Evolutionary conservation across 2,329 filamentous ascomycete species (phyloP), one percentile per base, ranked within the genome.

Genomic region (Lecanicillium sp.): DNA sequence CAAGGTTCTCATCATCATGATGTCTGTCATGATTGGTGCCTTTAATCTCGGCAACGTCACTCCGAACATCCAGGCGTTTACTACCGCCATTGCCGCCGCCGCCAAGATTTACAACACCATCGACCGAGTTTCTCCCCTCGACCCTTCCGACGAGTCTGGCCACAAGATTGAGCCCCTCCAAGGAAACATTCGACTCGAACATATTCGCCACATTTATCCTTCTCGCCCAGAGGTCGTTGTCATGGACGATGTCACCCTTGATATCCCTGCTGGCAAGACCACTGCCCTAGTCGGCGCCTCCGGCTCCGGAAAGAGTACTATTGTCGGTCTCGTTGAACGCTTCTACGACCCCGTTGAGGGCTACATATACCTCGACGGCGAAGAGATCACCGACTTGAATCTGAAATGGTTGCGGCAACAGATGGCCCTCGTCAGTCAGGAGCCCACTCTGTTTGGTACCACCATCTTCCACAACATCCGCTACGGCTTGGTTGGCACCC

Each of bases 91-190:
- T 5, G 85, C 86, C 22, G 90, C 92, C 3, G 88, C 86, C 4
- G 75, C 78, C 40, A 96, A 96, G 67, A 95, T 98, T 45, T 95
- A 83, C 66, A 84, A 80, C 55, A 95, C 89, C 2, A 96, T 96
- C 48, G 90, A 96, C 59, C 83, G 92, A 37, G 53, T 66, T 3
- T 95, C 92, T 0, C 88, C 90, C 1, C 69, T 96, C 34, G 85
- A 98, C 53, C 80, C 90, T 0, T 76, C 77, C 5, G 75, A 73
- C 3, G 69, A 74, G 7, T 67, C 71, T 8, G 92, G 90, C n/a
- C 68, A 76, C 43, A 88, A 72, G 48, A 71, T 94, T 1, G 79
- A 87, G 2, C 60, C 75, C 15, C 71, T 95, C 2, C 68, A 83
- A 43, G 92, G 92, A 19, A 78, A 76, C 13, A 82, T 98, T 42